Conservation (phyloP, 345 rosid genomes). For the Eucalyptus brandiana region DNA sequence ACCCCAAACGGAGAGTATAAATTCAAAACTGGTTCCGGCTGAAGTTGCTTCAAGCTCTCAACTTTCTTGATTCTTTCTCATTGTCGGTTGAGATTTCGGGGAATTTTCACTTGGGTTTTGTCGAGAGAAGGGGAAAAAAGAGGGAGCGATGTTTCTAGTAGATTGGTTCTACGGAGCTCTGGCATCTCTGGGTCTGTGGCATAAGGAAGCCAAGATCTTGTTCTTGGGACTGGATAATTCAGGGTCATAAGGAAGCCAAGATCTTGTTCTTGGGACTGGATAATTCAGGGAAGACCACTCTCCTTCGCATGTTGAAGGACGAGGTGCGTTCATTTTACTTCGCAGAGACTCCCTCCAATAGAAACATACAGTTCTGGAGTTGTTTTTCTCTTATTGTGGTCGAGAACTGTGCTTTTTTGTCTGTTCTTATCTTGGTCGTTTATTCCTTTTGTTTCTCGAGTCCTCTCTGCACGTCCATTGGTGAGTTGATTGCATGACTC, state of each 20-base stretch:
- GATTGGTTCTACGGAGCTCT: neutral
- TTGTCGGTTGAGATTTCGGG: neutral
- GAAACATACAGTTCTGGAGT: no score
- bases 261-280: conserved; percentile 1
- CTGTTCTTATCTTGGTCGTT: no score
- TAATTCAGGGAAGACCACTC: conserved; percentile 2
- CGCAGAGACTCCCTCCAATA: neutral
- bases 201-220: neutral
- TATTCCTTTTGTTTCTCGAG: no score
- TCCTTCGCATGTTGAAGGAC: conserved; percentile 1
- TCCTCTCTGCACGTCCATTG: neutral
- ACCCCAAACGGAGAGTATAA: neutral
- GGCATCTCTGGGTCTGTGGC: neutral
- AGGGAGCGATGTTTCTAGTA: neutral
- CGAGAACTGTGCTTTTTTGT: no score
- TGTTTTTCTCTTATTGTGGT: no score
- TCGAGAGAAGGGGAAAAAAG: accelerated
- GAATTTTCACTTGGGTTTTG: neutral
- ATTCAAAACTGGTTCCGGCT: neutral
- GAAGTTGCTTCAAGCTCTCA: neutral
- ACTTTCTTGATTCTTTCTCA: neutral
- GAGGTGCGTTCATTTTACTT: neutral
- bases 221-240: no score
- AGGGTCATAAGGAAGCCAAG: no score
- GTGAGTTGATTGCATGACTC: neutral